Evolutionary conservation across 805 yeast species (phyloP), one percentile per base, ranked within the genome.

Genomic region (Brettanomyces anomalus): DNA sequence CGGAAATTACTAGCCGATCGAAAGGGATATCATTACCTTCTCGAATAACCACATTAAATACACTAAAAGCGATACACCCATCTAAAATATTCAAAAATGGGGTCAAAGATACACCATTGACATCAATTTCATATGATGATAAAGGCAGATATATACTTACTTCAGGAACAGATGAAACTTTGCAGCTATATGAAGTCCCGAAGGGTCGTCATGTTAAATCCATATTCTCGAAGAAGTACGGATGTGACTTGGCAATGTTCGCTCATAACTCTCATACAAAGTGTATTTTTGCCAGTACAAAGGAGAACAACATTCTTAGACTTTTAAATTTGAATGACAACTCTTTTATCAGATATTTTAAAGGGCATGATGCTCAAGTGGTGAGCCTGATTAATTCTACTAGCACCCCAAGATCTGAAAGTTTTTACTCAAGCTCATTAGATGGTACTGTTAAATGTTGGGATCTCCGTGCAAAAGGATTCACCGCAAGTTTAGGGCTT

Each of bases 371-470:
- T 40, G 85, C 76, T 13, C 73, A 78, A 47, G 96, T 93, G 4
- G 74, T 76, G 4, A 72, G 77, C 7, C 60, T 93, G 4, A 10
- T 87, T 83, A 59, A 75, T 87, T 53, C 76, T 79, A 38, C 96
- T 95, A 0, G 66, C 75, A 4, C 71, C 72, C 43, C 88, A 81
- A 53, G 62, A 72, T 11, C 74, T 85, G 55, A 52, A 85, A 8
- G 77, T 85, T 36, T 71, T 26, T 50, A 47, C 26, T 47, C 54
- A 3, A 39, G 89, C 0, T 74, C 95, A 0, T 59, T 74, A 44
- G 98, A 93, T 58, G 74, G 81, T 42, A 78, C 95, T 0, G 84
- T 88, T 1, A 76, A 93, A 49, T 51, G 85, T 5, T 93, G 98
- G 98, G 97, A 93, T 62, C 58, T 84, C 20, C 67, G 90, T 50